Percentiles rank a stretch among this genome's conserved stretches.
Evolutionary conservation across 805 yeast genomes (phyloP).

Genomic region (Kluyveromyces starmeri): DNA sequence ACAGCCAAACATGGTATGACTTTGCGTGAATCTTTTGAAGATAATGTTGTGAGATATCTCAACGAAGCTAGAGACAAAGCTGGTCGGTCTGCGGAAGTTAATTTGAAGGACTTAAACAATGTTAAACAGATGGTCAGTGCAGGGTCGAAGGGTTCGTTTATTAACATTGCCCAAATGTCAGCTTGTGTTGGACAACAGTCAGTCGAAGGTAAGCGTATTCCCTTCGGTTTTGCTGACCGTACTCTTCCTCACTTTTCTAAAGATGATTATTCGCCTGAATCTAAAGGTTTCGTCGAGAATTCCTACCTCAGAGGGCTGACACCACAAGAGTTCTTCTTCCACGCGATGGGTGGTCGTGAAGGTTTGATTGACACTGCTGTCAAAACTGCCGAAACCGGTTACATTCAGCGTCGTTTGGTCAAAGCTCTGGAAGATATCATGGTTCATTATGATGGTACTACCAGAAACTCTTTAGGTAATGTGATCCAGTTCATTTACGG

Average conservation of each 20-base stretch:
- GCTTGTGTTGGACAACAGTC: slow-evolving; percentile 99
- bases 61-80: slow-evolving; percentile 99
- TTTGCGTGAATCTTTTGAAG: slow-evolving; percentile 94
- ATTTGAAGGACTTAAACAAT: slow-evolving; percentile 85
- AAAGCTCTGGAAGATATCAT: slow-evolving; percentile 94
- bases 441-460: slow-evolving; percentile 98
- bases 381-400: slow-evolving; percentile 98
- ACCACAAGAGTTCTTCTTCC: slow-evolving; percentile 98
- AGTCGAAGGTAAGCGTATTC: slow-evolving; percentile 99
- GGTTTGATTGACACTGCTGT: slow-evolving; percentile 99
- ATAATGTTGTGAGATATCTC: slow-evolving; percentile 86
- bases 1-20: slow-evolving; percentile 99
- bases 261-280: slow-evolving; percentile 97
- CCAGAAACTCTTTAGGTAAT: slow-evolving; percentile 95
- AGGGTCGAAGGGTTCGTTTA: slow-evolving; percentile 98
- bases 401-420: slow-evolving; percentile 94
- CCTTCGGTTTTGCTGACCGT: slow-evolving; percentile 94
- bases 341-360: slow-evolving; percentile 99
- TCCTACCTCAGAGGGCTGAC: slow-evolving; percentile 95
- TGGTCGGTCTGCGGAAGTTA: slow-evolving; percentile 96
- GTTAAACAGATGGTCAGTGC: slow-evolving; percentile 99
- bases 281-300: slow-evolving; percentile 96
- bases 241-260: slow-evolving; percentile 96
- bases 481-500: slow-evolving; percentile 94
- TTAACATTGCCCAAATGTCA: slow-evolving; percentile 98